Conservation (phyloP, 2,329 filamentous ascomycete genomes). For the Venturia nashicola region DNA sequence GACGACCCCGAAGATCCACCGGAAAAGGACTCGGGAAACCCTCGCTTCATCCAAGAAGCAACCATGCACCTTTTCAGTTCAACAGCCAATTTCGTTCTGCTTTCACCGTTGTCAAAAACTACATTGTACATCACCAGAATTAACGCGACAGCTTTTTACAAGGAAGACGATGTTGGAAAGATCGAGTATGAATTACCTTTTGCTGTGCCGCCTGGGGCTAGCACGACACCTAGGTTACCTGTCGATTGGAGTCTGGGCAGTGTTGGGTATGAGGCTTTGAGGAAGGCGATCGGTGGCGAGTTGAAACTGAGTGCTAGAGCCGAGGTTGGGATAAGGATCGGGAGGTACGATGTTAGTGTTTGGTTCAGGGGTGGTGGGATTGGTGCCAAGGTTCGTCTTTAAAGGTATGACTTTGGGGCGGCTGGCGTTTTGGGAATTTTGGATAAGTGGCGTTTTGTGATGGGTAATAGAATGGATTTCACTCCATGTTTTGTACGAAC, state of each 20-base stretch:
- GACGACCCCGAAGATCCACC: slow-evolving; percentile 33
- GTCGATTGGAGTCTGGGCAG: slow-evolving; percentile 68
- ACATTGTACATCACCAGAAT: slow-evolving; percentile 67
- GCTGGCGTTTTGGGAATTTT: background rate
- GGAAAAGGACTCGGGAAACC: slow-evolving; percentile 33
- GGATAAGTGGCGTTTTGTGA: background rate
- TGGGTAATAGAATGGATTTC: background rate
- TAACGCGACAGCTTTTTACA: slow-evolving; percentile 77
- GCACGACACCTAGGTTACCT: slow-evolving; percentile 62
- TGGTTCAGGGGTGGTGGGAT: slow-evolving; percentile 33
- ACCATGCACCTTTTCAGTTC: slow-evolving; percentile 79
- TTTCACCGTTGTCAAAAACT: slow-evolving; percentile 63
- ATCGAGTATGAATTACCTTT: slow-evolving; percentile 69
- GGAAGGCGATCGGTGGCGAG: slow-evolving; percentile 65
- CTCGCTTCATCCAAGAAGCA: slow-evolving; percentile 61
- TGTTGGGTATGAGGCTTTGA: slow-evolving; percentile 73
- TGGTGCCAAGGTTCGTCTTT: slow-evolving; percentile 29
- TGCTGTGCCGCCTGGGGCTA: slow-evolving; percentile 61
- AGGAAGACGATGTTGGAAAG: slow-evolving; percentile 65
- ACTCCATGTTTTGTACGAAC: too few species aligned
- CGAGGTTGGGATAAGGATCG: slow-evolving; percentile 60
- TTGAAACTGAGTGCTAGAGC: slow-evolving; percentile 71
- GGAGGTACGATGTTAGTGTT: slow-evolving; percentile 60
- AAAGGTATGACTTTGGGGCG: background rate
- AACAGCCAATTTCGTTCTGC: slow-evolving; percentile 70